Evolutionary conservation across 2,329 filamentous ascomycete species (phyloP).

Genomic region (Cadophora sp.): DNA sequence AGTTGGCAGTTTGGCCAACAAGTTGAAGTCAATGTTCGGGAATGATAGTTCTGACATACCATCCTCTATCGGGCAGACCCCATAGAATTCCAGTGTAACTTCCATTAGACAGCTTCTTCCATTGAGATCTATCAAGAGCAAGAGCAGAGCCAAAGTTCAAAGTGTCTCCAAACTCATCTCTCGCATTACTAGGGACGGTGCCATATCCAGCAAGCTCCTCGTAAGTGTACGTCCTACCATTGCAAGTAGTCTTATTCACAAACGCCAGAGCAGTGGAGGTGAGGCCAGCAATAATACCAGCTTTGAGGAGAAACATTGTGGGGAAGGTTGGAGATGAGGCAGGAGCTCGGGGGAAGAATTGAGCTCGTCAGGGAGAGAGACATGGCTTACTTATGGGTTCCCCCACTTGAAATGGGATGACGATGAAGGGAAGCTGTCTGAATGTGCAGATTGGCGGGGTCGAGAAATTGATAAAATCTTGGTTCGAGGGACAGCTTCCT

Average conservation of each 20-base stretch:
- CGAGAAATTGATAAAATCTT: neutral
- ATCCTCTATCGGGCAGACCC: conserved; percentile 71
- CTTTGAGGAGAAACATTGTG: conserved; percentile 29
- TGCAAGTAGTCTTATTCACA: conserved; percentile 44
- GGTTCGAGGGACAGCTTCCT: neutral
- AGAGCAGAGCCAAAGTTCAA: conserved; percentile 71
- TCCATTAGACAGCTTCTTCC: conserved; percentile 58
- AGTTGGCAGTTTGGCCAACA: neutral
- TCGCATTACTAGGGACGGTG: conserved; percentile 60
- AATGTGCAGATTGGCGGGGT: conserved; percentile 14
- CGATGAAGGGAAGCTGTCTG: conserved; percentile 5
- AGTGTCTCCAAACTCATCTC: conserved; percentile 74
- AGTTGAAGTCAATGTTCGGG: neutral
- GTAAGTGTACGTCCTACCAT: conserved; percentile 69
- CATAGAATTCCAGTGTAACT: conserved; percentile 67
- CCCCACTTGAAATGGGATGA: neutral
- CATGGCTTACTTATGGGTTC: conserved; percentile 8
- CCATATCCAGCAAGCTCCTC: conserved; percentile 72
- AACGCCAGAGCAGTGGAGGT: conserved; percentile 17
- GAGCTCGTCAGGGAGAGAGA: neutral
- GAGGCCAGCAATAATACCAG: conserved; percentile 20
- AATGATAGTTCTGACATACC: conserved; percentile 51
- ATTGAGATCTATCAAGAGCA: conserved; percentile 65
- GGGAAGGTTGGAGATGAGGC: neutral
- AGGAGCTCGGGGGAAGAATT: neutral